phyloP scores from a whole-genome alignment of 805 yeast species.

The Ogataea pini region DNA sequence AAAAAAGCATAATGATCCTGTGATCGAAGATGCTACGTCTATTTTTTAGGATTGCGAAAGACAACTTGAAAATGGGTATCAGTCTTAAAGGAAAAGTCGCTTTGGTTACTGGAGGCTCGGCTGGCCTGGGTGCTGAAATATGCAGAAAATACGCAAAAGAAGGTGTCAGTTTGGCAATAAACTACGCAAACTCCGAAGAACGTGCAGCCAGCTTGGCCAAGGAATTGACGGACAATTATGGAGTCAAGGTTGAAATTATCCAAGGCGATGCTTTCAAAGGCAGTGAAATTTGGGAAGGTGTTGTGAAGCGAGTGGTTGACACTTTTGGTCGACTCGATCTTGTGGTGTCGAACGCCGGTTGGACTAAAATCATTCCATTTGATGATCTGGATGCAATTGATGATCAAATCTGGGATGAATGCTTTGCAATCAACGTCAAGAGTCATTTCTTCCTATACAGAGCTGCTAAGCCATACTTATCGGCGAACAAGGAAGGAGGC shows the following conservation, averaged over 20 bases:
- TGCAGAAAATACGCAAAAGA: constrained; percentile 37
- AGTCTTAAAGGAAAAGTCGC: constrained; percentile 32
- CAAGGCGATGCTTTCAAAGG: constrained; percentile 32
- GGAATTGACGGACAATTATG: constrained; percentile 15
- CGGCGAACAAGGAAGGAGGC: constrained; percentile 8
- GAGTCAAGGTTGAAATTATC: constrained; percentile 23
- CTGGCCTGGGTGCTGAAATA: constrained; percentile 39
- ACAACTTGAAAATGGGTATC: constrained; percentile 11
- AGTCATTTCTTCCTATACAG: constrained; percentile 26
- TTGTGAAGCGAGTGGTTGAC: constrained; percentile 29
- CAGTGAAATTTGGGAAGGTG: constrained; percentile 7
- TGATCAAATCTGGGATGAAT: constrained; percentile 37
- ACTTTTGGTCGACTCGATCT: constrained; percentile 38
- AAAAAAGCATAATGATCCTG: too few species aligned
- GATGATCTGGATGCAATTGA: constrained; percentile 35
- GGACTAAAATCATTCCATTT: constrained; percentile 37
- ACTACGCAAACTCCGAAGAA: constrained; percentile 33
- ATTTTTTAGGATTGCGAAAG: too few species aligned
- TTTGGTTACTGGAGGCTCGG: constrained; percentile 34
- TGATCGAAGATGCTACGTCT: too few species aligned
- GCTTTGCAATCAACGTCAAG: constrained; percentile 34
- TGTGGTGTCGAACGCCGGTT: constrained; percentile 41
- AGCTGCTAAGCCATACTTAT: constrained; percentile 8
- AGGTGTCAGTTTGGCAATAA: constrained; percentile 37
- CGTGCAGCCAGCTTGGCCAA: constrained; percentile 33